Conservation (phyloP, 1,284 basidiomycete species). For the Ceratobasidium sp. region DNA sequence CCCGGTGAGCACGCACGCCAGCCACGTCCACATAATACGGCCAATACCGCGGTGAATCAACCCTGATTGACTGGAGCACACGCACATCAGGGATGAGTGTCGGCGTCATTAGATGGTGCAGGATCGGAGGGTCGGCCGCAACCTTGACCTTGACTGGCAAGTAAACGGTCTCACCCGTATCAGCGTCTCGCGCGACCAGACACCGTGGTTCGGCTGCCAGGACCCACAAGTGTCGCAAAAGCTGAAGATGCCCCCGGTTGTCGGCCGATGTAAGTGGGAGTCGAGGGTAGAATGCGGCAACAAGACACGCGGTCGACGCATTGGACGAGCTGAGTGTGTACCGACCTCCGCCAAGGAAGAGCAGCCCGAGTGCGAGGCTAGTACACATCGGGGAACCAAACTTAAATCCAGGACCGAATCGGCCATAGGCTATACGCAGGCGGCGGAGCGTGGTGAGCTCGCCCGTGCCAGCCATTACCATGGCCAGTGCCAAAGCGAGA, state of each 20-base stretch:
- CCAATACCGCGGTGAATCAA: conserved; percentile 96
- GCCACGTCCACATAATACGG: conserved; percentile 84
- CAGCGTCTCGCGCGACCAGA: conserved; percentile 89
- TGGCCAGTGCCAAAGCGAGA: conserved; percentile 84
- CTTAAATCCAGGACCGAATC: conserved; percentile 78
- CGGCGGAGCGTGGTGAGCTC: conserved; percentile 90
- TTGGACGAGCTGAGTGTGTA: conserved; percentile 94
- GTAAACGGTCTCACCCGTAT: conserved; percentile 88
- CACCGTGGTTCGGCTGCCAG: conserved; percentile 94
- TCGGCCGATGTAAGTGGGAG: conserved; percentile 83
- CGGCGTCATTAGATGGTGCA: conserved; percentile 85
- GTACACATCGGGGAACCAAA: conserved; percentile 93
- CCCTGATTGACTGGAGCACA: conserved; percentile 78
- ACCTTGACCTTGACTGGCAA: conserved; percentile 88
- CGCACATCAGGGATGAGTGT: conserved; percentile 91
- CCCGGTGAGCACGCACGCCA: conserved; percentile 72
- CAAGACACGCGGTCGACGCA: conserved; percentile 88
- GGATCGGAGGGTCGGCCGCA: conserved; percentile 65
- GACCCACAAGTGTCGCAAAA: conserved; percentile 94
- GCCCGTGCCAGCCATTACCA: conserved; percentile 97
- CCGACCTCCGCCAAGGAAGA: conserved; percentile 94
- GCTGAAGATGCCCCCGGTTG: conserved; percentile 92
- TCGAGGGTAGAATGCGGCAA: conserved; percentile 91
- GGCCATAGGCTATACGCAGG: conserved; percentile 92
- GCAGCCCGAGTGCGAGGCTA: conserved; percentile 89